Evolutionary conservation across 2,329 filamentous ascomycete genomes (phyloP).

Genomic region (Colletotrichum lindemuthianum): DNA sequence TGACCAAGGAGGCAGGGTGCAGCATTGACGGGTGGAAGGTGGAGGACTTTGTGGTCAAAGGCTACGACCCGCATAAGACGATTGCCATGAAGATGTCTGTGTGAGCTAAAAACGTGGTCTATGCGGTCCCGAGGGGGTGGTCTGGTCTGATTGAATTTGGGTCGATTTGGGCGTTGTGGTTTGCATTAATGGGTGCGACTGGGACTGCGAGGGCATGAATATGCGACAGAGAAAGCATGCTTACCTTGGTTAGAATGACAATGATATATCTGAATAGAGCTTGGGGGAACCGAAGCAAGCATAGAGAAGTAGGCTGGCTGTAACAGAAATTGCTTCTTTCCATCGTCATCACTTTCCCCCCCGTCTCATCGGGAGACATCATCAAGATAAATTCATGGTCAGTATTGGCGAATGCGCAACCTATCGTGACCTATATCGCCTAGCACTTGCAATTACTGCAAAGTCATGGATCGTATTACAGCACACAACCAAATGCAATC

Average conservation of each 20-base stretch:
- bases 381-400: too few relatives aligned
- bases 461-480: not conserved
- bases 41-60: conserved; percentile 88
- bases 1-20: conserved; percentile 72
- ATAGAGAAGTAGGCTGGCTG: not conserved
- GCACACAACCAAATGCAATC: not conserved
- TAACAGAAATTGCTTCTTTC: not conserved
- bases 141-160: conserved; percentile 10
- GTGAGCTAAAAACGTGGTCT: conserved; percentile 45
- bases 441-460: too few relatives aligned
- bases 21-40: conserved; percentile 90
- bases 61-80: conserved; percentile 89
- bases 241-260: not conserved
- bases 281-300: not conserved
- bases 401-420: too few relatives aligned
- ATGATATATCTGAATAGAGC: not conserved
- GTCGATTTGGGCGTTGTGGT: conserved; percentile 24
- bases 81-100: conserved; percentile 99
- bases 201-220: conserved; percentile 22
- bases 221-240: conserved; percentile 18
- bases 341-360: not conserved
- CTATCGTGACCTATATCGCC: too few relatives aligned
- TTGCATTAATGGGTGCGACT: conserved; percentile 33
- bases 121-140: conserved; percentile 10
- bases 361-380: not conserved